These are phyloP conservation scores for Yamagishiella unicocca DNA, from an alignment of 139 green algal genomes.

Conservation along the genomic window DNA sequence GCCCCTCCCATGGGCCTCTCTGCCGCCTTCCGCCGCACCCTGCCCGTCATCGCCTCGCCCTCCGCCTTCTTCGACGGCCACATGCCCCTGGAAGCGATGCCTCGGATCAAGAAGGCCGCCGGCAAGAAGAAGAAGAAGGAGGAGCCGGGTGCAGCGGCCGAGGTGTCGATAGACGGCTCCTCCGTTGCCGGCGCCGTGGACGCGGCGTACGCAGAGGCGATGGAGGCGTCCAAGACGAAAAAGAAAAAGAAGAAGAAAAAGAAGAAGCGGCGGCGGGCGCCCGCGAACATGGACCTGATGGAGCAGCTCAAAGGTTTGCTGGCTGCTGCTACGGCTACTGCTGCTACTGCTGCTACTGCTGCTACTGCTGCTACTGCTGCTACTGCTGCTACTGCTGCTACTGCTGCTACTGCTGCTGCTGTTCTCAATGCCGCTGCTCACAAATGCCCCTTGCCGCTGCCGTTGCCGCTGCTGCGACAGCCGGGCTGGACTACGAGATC, in stretches of 20 bases:
- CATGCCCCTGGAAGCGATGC: conserved; percentile 4
- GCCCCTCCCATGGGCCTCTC: conserved; percentile 2
- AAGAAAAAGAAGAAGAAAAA: conserved; percentile 35
- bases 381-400: too few species aligned
- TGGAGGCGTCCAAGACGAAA: conserved; percentile 8
- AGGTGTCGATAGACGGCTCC: neutral
- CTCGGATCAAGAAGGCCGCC: neutral
- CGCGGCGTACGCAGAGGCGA: neutral
- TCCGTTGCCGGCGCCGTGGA: neutral
- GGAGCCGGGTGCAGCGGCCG: neutral
- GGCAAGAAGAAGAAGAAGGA: conserved; percentile 4
- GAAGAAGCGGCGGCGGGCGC: neutral
- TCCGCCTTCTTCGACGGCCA: conserved; percentile 50
- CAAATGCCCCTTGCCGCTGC: too few species aligned
- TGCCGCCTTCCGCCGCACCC: conserved; percentile 33
- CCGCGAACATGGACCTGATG: neutral
- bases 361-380: too few species aligned
- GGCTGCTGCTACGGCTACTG: too few species aligned
- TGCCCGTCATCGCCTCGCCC: conserved; percentile 36
- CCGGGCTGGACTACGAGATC: conserved; percentile 4
- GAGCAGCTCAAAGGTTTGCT: conserved; percentile 32
- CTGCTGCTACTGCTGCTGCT: too few species aligned
- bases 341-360: too few species aligned
- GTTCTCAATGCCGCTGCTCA: too few species aligned
- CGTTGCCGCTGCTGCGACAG: too few species aligned